phyloP scores from a whole-genome alignment of 179 eudicot species.

The Silene vulgaris region DNA sequence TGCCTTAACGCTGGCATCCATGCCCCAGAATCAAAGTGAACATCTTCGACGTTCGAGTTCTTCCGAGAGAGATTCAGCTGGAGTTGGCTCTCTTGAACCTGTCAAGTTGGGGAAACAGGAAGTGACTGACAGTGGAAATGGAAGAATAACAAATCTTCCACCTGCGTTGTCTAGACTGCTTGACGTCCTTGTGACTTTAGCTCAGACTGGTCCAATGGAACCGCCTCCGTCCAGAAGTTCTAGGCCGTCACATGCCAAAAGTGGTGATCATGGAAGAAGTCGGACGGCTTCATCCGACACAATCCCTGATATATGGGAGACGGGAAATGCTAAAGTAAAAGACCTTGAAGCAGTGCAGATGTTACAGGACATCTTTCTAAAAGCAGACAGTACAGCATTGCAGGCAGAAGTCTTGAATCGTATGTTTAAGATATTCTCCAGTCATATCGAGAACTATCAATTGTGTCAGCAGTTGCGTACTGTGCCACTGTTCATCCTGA shows the following conservation, averaged over 20 bases:
- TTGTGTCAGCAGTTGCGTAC: slow-evolving; percentile 93
- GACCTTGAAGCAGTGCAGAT: slow-evolving; percentile 98
- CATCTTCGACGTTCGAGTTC: slow-evolving; percentile 35
- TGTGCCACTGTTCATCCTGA: slow-evolving; percentile 89
- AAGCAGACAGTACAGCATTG: slow-evolving; percentile 80
- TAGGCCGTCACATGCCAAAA: slow-evolving; percentile 42
- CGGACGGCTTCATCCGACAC: slow-evolving; percentile 59
- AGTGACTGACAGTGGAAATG: slow-evolving; percentile 38
- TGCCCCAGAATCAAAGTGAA: slow-evolving; percentile 40
- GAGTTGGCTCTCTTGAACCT: slow-evolving; percentile 31
- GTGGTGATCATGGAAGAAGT: slow-evolving; percentile 65
- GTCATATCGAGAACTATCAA: slow-evolving; percentile 92
- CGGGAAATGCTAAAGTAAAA: slow-evolving; percentile 70
- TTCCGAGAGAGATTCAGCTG: slow-evolving; percentile 38
- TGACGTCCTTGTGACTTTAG: slow-evolving; percentile 84
- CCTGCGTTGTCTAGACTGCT: slow-evolving; percentile 84
- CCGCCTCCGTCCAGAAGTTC: slow-evolving; percentile 40
- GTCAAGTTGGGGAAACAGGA: slow-evolving; percentile 30
- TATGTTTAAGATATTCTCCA: slow-evolving; percentile 95
- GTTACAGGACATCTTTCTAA: slow-evolving; percentile 96
- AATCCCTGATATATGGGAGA: slow-evolving; percentile 64
- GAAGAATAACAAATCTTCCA: slow-evolving; percentile 51
- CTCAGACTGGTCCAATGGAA: slow-evolving; percentile 75
- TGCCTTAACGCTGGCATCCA: slow-evolving; percentile 68
- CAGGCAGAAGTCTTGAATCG: slow-evolving; percentile 95